Evolutionary conservation across 108 stramenopile genomes (phyloP).

Genomic region (Mediolabrus comicus): DNA sequence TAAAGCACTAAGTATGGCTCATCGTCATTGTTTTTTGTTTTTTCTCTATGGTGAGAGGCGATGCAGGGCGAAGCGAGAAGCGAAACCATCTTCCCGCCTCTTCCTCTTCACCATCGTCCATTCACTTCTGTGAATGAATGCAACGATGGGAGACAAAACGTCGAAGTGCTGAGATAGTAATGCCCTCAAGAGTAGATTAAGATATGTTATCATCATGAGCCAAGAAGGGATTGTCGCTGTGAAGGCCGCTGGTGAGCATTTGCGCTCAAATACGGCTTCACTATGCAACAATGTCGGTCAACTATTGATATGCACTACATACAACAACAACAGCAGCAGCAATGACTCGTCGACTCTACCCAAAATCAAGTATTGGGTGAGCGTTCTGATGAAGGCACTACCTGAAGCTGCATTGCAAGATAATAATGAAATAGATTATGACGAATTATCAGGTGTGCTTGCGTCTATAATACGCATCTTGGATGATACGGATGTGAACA

Average conservation of each 20-base stretch:
- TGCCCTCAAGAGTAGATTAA: too few species aligned
- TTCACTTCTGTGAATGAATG: too few species aligned
- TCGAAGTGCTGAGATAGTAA: too few species aligned
- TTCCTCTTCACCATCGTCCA: too few species aligned
- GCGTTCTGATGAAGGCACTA: background rate
- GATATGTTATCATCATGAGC: background rate
- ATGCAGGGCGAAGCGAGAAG: too few species aligned
- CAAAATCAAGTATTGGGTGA: background rate
- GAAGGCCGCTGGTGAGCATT: background rate
- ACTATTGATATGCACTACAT: background rate
- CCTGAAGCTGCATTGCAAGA: background rate
- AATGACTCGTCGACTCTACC: background rate
- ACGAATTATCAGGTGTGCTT: background rate
- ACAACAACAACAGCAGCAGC: background rate
- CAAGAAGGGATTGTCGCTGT: background rate
- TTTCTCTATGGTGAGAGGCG: too few species aligned
- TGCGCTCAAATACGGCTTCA: background rate
- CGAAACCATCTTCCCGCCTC: too few species aligned
- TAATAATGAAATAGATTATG: background rate
- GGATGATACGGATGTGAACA: constrained; percentile 5
- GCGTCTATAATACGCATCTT: constrained; percentile 3
- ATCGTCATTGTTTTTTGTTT: too few species aligned
- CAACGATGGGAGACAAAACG: too few species aligned
- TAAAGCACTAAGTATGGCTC: too few species aligned
- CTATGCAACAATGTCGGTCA: background rate